Conservation (phyloP, 352 stramenopile genomes). For the Halophytophthora polymorphica region DNA sequence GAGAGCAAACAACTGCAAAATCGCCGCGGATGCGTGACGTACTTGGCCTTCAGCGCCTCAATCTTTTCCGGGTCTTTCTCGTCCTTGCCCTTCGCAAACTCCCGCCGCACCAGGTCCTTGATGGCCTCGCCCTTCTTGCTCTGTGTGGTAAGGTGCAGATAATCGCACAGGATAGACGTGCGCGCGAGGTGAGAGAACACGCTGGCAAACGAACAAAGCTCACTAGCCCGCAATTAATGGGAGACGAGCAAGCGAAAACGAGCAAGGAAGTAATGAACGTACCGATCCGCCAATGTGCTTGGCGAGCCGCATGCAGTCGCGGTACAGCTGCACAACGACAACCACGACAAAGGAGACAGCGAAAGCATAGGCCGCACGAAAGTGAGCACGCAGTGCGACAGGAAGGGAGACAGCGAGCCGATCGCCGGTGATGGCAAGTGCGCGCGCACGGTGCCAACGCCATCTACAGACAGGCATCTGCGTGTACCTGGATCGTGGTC, state of each 20-base stretch:
- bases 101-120: slow-evolving; percentile 58
- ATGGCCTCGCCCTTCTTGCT: slow-evolving; percentile 85
- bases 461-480: background rate
- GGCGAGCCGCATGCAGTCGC: slow-evolving; percentile 78
- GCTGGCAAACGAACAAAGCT: slow-evolving; percentile 6
- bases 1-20: background rate
- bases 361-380: background rate
- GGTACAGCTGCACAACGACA: slow-evolving; percentile 70
- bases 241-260: background rate
- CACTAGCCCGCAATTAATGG: background rate
- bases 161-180: background rate
- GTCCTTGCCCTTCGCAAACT: slow-evolving; percentile 75
- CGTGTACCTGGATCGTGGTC: slow-evolving; percentile 63
- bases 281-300: slow-evolving; percentile 87
- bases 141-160: slow-evolving; percentile 32
- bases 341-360: background rate
- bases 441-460: no score
- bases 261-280: slow-evolving; percentile 11
- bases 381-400: background rate
- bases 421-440: no score
- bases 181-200: background rate
- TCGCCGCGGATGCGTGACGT: slow-evolving; percentile 12
- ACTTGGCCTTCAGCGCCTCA: slow-evolving; percentile 83
- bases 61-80: slow-evolving; percentile 84
- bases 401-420: background rate